phyloP scores from a whole-genome alignment of 805 yeast species.

The Millerozyma miso region DNA sequence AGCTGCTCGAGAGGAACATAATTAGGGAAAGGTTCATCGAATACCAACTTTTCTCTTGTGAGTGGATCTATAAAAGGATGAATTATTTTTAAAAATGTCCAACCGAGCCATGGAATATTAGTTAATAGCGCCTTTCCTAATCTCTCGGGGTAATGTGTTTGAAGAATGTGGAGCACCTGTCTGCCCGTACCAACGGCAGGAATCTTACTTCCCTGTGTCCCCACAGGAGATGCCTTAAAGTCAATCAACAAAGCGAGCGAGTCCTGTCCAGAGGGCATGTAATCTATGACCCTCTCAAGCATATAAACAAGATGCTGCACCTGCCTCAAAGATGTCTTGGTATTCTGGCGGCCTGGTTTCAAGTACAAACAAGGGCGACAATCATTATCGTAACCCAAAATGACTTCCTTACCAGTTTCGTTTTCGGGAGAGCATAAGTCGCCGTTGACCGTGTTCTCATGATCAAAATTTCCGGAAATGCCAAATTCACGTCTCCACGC shows the following conservation, averaged over 20 bases:
- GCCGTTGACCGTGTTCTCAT: slow-evolving; percentile 49
- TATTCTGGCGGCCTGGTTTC: slow-evolving; percentile 94
- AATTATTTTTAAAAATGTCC: slow-evolving; percentile 86
- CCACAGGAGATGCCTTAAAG: slow-evolving; percentile 73
- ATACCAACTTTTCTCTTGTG: slow-evolving; percentile 90
- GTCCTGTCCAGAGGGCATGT: slow-evolving; percentile 96
- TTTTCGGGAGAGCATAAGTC: slow-evolving; percentile 61
- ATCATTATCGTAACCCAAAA: slow-evolving; percentile 86
- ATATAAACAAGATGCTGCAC: slow-evolving; percentile 93
- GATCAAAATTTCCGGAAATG: slow-evolving; percentile 35
- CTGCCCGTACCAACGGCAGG: slow-evolving; percentile 90
- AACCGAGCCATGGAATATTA: slow-evolving; percentile 90
- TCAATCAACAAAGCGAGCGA: slow-evolving; percentile 88
- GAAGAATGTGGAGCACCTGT: slow-evolving; percentile 88
- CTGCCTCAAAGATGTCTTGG: slow-evolving; percentile 83
- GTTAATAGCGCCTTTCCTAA: slow-evolving; percentile 88
- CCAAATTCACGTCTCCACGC: slow-evolving; percentile 97
- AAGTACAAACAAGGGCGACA: slow-evolving; percentile 89
- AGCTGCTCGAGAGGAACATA: slow-evolving; percentile 81
- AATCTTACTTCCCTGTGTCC: slow-evolving; percentile 58
- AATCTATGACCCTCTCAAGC: slow-evolving; percentile 89
- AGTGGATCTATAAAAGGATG: slow-evolving; percentile 96
- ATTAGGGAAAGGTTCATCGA: slow-evolving; percentile 80
- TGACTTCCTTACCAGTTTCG: slow-evolving; percentile 88
- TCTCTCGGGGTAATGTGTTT: slow-evolving; percentile 96